phyloP scores from a whole-genome alignment of 768 basidiomycete species.

The Candolleomyces aberdarensis region DNA sequence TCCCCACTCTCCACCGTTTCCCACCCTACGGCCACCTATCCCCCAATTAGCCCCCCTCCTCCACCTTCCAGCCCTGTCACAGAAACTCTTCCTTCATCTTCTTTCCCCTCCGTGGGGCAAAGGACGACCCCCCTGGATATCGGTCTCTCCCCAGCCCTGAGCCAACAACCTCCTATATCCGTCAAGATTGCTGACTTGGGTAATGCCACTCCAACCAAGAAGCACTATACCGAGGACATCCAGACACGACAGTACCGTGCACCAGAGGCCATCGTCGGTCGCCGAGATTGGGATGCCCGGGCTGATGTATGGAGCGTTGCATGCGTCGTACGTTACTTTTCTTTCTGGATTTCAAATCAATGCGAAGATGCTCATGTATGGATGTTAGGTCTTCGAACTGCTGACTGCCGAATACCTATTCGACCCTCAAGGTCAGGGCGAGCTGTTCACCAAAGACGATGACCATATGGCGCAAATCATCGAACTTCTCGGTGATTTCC shows the following conservation, averaged over 20 bases:
- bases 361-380: conserved; percentile 1
- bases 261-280: conserved; percentile 91
- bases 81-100: conserved; percentile 4
- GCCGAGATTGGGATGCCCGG: conserved; percentile 79
- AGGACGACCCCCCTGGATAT: conserved; percentile 4
- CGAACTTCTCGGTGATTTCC: conserved; percentile 82
- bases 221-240: conserved; percentile 92
- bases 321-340: conserved; percentile 60
- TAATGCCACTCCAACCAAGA: conserved; percentile 88
- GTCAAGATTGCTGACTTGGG: conserved; percentile 95
- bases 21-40: conserved; percentile 2
- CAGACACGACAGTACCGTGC: conserved; percentile 95
- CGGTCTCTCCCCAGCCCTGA: conserved; percentile 2
- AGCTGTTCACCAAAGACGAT: conserved; percentile 87
- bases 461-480: conserved; percentile 96
- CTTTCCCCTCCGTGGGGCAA: background rate
- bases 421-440: conserved; percentile 80
- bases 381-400: conserved; percentile 72
- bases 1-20: conserved; percentile 15
- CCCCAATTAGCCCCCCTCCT: conserved; percentile 10
- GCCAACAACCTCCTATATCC: conserved; percentile 49
- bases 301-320: conserved; percentile 93
- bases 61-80: conserved; percentile 12
- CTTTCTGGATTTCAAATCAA: background rate
- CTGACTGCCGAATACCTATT: conserved; percentile 91